Conservation (phyloP, 805 yeast genomes). For the Aciculoconidium aculeatum region DNA sequence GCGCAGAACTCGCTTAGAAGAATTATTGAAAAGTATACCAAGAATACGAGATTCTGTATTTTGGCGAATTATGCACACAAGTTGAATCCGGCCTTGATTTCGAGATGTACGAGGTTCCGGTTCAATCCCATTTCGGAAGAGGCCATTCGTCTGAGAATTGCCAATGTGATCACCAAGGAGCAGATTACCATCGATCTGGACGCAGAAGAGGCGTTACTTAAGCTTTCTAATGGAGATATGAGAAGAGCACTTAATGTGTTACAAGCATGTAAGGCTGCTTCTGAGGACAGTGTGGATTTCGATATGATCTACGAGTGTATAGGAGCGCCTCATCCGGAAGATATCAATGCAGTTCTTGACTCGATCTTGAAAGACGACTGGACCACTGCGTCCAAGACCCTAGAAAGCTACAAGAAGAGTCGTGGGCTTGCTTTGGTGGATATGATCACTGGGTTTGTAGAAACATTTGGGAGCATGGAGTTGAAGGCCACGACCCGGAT, state of each 20-base stretch:
- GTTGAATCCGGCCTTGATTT: constrained; percentile 86
- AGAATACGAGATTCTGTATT: constrained; percentile 92
- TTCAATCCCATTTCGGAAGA: constrained; percentile 72
- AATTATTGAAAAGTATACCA: constrained; percentile 86
- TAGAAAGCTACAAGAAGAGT: constrained; percentile 55
- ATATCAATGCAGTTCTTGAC: constrained; percentile 68
- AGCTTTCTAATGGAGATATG: constrained; percentile 91
- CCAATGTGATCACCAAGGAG: constrained; percentile 66
- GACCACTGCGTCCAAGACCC: constrained; percentile 65
- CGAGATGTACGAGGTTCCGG: constrained; percentile 93
- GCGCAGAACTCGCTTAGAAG: constrained; percentile 82
- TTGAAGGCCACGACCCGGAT: constrained; percentile 58
- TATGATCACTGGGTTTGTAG: constrained; percentile 69
- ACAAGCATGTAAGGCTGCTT: constrained; percentile 87
- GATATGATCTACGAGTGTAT: constrained; percentile 88
- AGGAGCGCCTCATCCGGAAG: constrained; percentile 91
- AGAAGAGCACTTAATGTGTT: constrained; percentile 87
- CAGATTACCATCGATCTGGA: constrained; percentile 48
- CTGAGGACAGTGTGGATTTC: constrained; percentile 49
- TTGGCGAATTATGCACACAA: constrained; percentile 95
- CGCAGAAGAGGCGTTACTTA: constrained; percentile 63
- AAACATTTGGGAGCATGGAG: constrained; percentile 62
- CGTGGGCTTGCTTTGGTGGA: constrained; percentile 92
- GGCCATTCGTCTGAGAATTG: constrained; percentile 65
- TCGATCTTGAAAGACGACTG: constrained; percentile 84